These are phyloP conservation scores for Pythium sp. DNA, from an alignment of 352 stramenopile genomes.

Conservation along the genomic window DNA sequence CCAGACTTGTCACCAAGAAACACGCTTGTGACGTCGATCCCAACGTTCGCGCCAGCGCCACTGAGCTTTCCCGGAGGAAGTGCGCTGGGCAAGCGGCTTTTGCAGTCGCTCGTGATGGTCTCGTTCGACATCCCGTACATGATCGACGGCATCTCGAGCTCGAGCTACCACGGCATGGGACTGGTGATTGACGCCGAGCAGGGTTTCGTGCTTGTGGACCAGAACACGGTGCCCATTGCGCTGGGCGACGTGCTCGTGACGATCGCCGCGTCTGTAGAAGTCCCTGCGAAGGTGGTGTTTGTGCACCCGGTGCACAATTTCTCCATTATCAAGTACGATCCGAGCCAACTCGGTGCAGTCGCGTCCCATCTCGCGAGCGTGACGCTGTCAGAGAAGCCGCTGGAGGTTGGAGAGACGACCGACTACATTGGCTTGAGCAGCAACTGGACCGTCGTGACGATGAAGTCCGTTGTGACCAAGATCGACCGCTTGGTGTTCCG, in stretches of 20 bases:
- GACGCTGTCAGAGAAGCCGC: constrained; percentile 52
- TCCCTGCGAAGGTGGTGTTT: constrained; percentile 86
- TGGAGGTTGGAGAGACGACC: constrained; percentile 70
- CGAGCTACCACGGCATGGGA: constrained; percentile 87
- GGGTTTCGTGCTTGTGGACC: constrained; percentile 91
- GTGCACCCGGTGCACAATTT: constrained; percentile 93
- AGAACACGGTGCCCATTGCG: constrained; percentile 89
- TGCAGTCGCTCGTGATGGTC: constrained; percentile 87
- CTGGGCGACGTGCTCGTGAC: constrained; percentile 87
- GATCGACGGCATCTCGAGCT: constrained; percentile 89
- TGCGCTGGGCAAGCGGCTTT: constrained; percentile 61
- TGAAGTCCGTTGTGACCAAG: constrained; percentile 85
- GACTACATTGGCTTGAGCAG: constrained; percentile 86
- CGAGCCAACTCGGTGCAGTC: constrained; percentile 58
- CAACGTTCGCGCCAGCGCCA: constrained; percentile 51
- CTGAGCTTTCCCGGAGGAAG: constrained; percentile 72
- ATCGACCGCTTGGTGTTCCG: constrained; percentile 77
- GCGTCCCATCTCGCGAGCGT: constrained; percentile 59
- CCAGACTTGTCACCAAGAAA: constrained; percentile 18
- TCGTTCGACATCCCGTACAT: constrained; percentile 92
- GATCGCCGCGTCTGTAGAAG: constrained; percentile 85
- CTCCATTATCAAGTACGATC: constrained; percentile 88
- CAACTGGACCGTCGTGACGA: constrained; percentile 85
- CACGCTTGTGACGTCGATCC: constrained; percentile 27
- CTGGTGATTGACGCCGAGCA: constrained; percentile 80